A percentile compares a stretch with the other conserved stretches of the same genome.
These are phyloP conservation scores for Globisporangium nunn DNA, from an alignment of 352 stramenopile genomes.

Conservation along the genomic window DNA sequence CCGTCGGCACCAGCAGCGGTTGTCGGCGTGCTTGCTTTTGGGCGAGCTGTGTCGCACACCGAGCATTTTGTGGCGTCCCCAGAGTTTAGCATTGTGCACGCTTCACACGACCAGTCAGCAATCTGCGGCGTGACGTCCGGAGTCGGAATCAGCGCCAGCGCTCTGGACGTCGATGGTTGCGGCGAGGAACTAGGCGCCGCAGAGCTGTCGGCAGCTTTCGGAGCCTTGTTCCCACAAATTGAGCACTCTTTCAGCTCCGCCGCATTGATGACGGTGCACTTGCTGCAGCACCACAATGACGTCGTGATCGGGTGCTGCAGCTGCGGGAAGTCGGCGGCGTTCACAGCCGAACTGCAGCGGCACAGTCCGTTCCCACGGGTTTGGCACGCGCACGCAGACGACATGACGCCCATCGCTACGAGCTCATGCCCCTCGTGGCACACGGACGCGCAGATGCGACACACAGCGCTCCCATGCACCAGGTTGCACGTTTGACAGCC, in stretches of 20 bases:
- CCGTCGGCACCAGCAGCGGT: conserved; percentile 29
- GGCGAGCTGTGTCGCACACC: conserved; percentile 56
- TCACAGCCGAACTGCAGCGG: conserved; percentile 35
- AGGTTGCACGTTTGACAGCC: conserved; percentile 80
- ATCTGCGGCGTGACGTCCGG: conserved; percentile 10
- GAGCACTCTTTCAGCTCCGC: conserved; percentile 43
- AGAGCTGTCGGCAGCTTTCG: conserved; percentile 12
- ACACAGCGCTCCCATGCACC: conserved; percentile 59
- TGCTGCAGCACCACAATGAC: conserved; percentile 65
- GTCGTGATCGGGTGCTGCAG: conserved; percentile 32
- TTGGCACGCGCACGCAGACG: conserved; percentile 64
- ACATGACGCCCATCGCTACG: conserved; percentile 60
- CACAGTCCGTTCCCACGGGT: conserved; percentile 46
- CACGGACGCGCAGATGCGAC: conserved; percentile 53
- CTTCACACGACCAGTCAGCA: conserved; percentile 61
- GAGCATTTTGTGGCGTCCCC: conserved; percentile 50
- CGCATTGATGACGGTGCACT: conserved; percentile 80
- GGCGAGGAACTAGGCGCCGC: not conserved
- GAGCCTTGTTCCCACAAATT: conserved; percentile 50
- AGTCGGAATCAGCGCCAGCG: conserved; percentile 34
- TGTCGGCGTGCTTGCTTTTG: conserved; percentile 19
- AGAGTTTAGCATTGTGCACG: conserved; percentile 75
- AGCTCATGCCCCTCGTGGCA: conserved; percentile 83
- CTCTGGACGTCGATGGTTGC: conserved; percentile 33
- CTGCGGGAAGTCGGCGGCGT: conserved; percentile 26